These are phyloP conservation scores for Candida ortonii DNA, from an alignment of 805 yeast species.

Conservation along the genomic window DNA sequence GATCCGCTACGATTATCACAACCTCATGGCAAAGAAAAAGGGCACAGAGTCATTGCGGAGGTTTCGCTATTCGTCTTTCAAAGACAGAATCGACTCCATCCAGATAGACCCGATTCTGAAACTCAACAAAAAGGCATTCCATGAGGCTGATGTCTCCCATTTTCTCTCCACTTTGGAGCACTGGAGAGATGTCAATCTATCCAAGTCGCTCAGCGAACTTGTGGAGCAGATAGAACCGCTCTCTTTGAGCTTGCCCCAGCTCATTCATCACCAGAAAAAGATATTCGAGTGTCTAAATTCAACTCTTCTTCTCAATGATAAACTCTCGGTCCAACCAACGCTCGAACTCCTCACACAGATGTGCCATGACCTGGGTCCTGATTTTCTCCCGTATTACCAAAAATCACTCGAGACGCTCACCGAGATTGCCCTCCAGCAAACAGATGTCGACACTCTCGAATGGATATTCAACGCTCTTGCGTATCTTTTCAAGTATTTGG, in stretches of 20 bases:
- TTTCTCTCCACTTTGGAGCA: conserved; percentile 75
- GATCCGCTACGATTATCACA: no score
- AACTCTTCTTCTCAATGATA: conserved; percentile 55
- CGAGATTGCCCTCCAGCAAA: conserved; percentile 45
- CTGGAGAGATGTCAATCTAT: conserved; percentile 84
- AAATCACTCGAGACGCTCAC: conserved; percentile 50
- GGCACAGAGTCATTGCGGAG: conserved; percentile 55
- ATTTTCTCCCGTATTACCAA: conserved; percentile 67
- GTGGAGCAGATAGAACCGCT: conserved; percentile 50
- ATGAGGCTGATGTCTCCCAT: conserved; percentile 73
- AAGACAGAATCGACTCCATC: conserved; percentile 78
- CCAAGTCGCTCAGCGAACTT: conserved; percentile 67
- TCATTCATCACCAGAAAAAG: conserved; percentile 63
- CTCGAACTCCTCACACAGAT: conserved; percentile 80
- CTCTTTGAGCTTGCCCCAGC: conserved; percentile 73
- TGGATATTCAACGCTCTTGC: conserved; percentile 84
- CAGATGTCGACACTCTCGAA: conserved; percentile 65
- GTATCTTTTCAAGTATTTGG: conserved; percentile 82
- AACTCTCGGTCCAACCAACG: conserved; percentile 72
- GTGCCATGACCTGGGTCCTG: conserved; percentile 89
- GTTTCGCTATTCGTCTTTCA: conserved; percentile 71
- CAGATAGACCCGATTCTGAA: conserved; percentile 69
- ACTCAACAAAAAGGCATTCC: conserved; percentile 57
- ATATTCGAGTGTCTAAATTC: conserved; percentile 46
- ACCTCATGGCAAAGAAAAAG: conserved; percentile 34